Base-by-base conservation (phyloP, 192 early-diverging fungal genomes). In the Entomortierella parvispora region DNA sequence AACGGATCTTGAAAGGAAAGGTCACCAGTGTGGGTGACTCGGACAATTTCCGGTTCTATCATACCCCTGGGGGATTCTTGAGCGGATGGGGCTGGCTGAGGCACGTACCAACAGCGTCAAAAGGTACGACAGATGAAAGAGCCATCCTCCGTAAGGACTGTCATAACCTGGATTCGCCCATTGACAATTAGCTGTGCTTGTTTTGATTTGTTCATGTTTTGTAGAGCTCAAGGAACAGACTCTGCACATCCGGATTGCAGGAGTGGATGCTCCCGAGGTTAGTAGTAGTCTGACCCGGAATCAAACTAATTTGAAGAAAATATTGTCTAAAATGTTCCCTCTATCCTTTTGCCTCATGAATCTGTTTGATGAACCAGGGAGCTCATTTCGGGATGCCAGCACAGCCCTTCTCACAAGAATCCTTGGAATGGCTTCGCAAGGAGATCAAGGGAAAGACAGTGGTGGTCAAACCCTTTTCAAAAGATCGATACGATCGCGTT, bases 221-320 rank as follows among this genome's bases (percentile, higher is more conserved):
- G 0, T 64, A 86, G 82, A 81, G 14, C 68, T 86, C 8, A 85
- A 83, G 70, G 80, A 88, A 23, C 80, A 88, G 58, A 90, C 90
- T 28, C 81, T 92, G 10, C 81, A 86, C 54, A 80, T 92, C 23
- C 84, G 90, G 17, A 58, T 92, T 33, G 89, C 90, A 43, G 90
- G 90, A 12, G 84, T 92, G 0, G 90, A 92, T 75, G 90, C 90
- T 1, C 90, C 90, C 1, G 90, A 92, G 80, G 86, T 84, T 78
- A 59, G 33, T 2, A 6, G n/a, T 1, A 11, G 2, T 46, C 22
- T 23, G 44, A 17, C 7, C 6, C 58, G 15, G 0, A n/a, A n/a
- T n/a, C 15, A 4, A 23, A 15, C 2, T 12, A 48, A 22, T 11
- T 23, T 58, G 2, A 40, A 57, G n/a, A n/a, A n/a, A n/a, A n/a